A percentile compares a stretch with the other conserved stretches of the same genome.
These are phyloP conservation scores for Sugiyamaella paludigena DNA, from an alignment of 1,139 yeast genomes.

Conservation along the genomic window DNA sequence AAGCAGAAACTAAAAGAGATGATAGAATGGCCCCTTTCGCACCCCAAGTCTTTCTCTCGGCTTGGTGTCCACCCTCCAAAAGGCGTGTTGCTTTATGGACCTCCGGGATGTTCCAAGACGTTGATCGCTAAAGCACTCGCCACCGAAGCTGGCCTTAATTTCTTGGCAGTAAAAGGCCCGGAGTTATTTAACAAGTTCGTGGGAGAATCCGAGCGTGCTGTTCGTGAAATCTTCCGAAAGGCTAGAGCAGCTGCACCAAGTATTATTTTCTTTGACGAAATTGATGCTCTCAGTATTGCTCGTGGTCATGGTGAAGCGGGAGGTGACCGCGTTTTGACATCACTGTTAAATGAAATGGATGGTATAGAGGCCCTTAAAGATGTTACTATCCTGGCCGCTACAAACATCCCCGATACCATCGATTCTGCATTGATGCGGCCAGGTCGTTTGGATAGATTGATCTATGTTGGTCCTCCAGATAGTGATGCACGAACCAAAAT, in stretches of 20 bases:
- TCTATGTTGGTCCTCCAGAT: constrained; percentile 92
- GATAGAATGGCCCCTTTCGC: constrained; percentile 86
- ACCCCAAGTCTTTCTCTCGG: constrained; percentile 68
- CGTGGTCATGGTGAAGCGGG: constrained; percentile 68
- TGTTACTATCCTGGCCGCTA: constrained; percentile 91
- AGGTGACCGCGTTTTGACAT: constrained; percentile 80
- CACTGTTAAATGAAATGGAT: constrained; percentile 88
- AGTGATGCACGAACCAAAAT: constrained; percentile 73
- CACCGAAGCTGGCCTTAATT: constrained; percentile 89
- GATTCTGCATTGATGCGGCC: constrained; percentile 92
- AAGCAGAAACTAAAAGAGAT: constrained; percentile 82
- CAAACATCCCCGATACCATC: constrained; percentile 88
- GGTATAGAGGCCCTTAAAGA: constrained; percentile 94
- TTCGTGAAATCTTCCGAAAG: constrained; percentile 83
- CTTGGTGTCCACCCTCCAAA: constrained; percentile 89
- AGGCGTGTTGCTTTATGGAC: constrained; percentile 87
- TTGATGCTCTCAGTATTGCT: constrained; percentile 83
- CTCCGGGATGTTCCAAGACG: constrained; percentile 96
- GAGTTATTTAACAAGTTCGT: constrained; percentile 92
- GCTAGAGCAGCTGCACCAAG: constrained; percentile 94
- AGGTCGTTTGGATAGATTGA: constrained; percentile 88
- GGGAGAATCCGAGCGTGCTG: constrained; percentile 88
- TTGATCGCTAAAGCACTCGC: constrained; percentile 93
- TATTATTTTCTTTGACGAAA: constrained; percentile 90
- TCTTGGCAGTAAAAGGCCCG: constrained; percentile 93